phyloP scores from a whole-genome alignment of 2,329 filamentous ascomycete genomes.

The Cadophora gregata region DNA sequence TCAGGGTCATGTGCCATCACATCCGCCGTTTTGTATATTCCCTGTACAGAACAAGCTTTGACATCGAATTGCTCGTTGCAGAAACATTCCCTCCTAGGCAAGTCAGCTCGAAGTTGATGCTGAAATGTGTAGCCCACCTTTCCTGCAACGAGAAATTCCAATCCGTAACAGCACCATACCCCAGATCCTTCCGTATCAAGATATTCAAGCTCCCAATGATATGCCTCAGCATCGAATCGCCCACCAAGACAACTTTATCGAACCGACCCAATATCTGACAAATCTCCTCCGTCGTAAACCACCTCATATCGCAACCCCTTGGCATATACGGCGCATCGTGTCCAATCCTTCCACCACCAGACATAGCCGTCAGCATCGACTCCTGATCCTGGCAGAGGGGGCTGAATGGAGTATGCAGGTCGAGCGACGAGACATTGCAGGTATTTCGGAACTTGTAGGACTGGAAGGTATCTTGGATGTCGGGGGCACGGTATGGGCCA shows the following conservation, averaged over 20 bases:
- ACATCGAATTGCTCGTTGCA: conserved; percentile 57
- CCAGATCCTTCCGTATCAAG: conserved; percentile 52
- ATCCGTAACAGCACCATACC: conserved; percentile 55
- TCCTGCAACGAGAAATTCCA: conserved; percentile 55
- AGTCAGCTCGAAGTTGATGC: conserved; percentile 7
- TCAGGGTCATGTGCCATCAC: conserved; percentile 50
- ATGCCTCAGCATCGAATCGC: conserved; percentile 56
- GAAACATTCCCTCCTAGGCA: conserved; percentile 50
- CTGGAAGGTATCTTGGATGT: conserved; percentile 47
- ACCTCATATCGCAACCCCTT: conserved; percentile 53
- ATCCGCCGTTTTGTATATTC: conserved; percentile 54
- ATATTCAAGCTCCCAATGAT: conserved; percentile 55
- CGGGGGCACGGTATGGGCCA: conserved; percentile 26
- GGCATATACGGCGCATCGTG: conserved; percentile 53
- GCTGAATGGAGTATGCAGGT: conserved; percentile 47
- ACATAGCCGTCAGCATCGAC: conserved; percentile 46
- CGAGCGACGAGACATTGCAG: conserved; percentile 53
- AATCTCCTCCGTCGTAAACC: conserved; percentile 53
- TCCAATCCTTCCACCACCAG: conserved; percentile 51
- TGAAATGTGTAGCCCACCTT: conserved; percentile 32
- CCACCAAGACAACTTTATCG: conserved; percentile 54
- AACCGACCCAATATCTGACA: conserved; percentile 53
- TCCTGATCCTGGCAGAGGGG: conserved; percentile 47
- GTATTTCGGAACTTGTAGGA: conserved; percentile 50
- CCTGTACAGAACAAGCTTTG: conserved; percentile 55